A percentile compares a stretch with the other conserved stretches of the same genome.
These are phyloP conservation scores for Gigaspora rosea DNA, from an alignment of 192 early-diverging fungal genomes.

Conservation along the genomic window DNA sequence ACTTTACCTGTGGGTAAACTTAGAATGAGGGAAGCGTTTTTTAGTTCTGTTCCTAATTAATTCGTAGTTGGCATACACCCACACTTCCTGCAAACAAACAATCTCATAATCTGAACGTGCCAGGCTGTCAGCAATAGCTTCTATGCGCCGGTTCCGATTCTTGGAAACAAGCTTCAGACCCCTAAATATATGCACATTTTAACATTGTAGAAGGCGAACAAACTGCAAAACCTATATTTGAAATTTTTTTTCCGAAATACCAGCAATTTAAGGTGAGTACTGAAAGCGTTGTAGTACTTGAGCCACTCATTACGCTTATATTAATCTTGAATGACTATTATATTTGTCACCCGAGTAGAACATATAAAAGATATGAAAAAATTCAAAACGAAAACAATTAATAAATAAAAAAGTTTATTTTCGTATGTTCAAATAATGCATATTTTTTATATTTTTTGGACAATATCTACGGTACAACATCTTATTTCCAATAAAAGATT, in stretches of 20 bases:
- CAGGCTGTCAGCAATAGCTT: slow-evolving; percentile 52
- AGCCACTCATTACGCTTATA: slow-evolving; percentile 20
- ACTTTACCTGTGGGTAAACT: slow-evolving; percentile 45
- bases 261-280: slow-evolving; percentile 57
- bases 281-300: slow-evolving; percentile 37
- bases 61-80: slow-evolving; percentile 45
- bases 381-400: too few species aligned
- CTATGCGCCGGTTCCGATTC: slow-evolving; percentile 44
- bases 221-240: background rate
- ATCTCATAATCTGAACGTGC: slow-evolving; percentile 40
- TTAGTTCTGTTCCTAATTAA: slow-evolving; percentile 31
- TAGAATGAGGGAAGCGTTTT: slow-evolving; percentile 36
- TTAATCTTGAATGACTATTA: background rate
- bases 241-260: slow-evolving; percentile 33
- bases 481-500: too few species aligned
- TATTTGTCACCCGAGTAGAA: background rate
- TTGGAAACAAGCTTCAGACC: slow-evolving; percentile 50
- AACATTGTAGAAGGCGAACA: background rate
- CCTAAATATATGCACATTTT: slow-evolving; percentile 29
- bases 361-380: too few species aligned
- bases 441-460: too few species aligned
- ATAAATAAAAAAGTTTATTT: too few species aligned
- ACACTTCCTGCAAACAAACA: slow-evolving; percentile 52
- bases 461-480: too few species aligned
- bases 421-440: too few species aligned